phyloP scores from a whole-genome alignment of 176 grass and related monocot species.

The Eleusine indica region DNA sequence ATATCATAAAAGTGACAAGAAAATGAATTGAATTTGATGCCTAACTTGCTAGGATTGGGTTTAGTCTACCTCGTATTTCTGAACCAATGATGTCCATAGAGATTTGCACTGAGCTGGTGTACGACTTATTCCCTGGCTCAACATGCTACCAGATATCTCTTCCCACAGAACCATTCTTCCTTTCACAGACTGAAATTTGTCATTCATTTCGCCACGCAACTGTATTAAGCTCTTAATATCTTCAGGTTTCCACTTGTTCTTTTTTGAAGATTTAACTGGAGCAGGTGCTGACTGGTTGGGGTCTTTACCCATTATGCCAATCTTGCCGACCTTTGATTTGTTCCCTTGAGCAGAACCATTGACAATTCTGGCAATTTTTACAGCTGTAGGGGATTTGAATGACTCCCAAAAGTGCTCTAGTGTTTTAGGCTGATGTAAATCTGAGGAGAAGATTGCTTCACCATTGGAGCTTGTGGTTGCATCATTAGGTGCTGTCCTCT shows the following conservation, averaged over 20 bases:
- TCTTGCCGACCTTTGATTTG: constrained; percentile 46
- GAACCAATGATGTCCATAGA: constrained; percentile 89
- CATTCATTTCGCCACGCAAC: constrained; percentile 71
- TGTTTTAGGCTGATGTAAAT: constrained; percentile 58
- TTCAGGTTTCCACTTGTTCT: constrained; percentile 95
- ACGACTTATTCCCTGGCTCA: constrained; percentile 68
- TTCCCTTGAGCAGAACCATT: constrained; percentile 56
- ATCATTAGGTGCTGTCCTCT: constrained; percentile 39
- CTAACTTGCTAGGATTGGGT: constrained; percentile 5
- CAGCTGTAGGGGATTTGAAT: constrained; percentile 60
- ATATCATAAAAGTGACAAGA: not conserved
- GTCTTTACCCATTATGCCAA: constrained; percentile 44
- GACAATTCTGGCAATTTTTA: constrained; percentile 55
- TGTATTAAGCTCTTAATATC: constrained; percentile 85
- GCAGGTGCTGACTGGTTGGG: constrained; percentile 38
- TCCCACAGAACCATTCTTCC: constrained; percentile 97
- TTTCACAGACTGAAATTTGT: constrained; percentile 81
- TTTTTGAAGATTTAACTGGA: constrained; percentile 60
- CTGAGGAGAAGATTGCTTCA: constrained; percentile 61
- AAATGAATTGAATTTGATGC: not conserved
- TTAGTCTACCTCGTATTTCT: constrained; percentile 87
- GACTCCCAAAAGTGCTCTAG: constrained; percentile 67
- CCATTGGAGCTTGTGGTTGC: constrained; percentile 53
- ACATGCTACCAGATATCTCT: constrained; percentile 73
- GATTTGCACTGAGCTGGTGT: constrained; percentile 90